Conservation (phyloP, 768 basidiomycete species). For the Pleurotus eryngii region DNA sequence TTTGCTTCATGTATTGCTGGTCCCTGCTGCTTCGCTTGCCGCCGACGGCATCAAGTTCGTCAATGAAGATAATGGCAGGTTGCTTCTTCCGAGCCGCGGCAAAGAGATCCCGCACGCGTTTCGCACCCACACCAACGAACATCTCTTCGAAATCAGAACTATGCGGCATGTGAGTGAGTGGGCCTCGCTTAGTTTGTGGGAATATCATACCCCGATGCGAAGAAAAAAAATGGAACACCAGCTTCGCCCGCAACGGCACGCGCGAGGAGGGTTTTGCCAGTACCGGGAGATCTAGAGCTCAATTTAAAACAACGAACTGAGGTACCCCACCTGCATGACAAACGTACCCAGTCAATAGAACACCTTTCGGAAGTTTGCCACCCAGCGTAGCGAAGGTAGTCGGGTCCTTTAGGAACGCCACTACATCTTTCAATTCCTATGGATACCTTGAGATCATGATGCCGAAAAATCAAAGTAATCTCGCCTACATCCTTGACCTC, state of each 20-base stretch:
- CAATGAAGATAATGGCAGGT: conserved; percentile 98
- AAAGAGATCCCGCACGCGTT: conserved; percentile 93
- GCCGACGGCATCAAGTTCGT: conserved; percentile 93
- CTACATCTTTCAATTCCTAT: conserved; percentile 90
- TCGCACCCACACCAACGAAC: conserved; percentile 94
- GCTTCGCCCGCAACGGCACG: conserved; percentile 97
- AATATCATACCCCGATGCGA: conserved; percentile 76
- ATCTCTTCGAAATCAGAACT: conserved; percentile 97
- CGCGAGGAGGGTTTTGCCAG: conserved; percentile 98
- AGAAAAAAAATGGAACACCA: conserved; percentile 97
- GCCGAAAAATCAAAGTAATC: not conserved
- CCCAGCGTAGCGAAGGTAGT: conserved; percentile 86
- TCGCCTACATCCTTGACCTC: conserved; percentile 86
- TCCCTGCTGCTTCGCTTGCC: conserved; percentile 82
- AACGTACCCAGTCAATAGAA: conserved; percentile 75
- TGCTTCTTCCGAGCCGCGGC: conserved; percentile 90
- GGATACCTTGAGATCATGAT: conserved; percentile 9
- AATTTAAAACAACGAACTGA: too few relatives aligned
- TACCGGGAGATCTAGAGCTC: conserved; percentile 66
- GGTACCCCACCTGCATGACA: not conserved
- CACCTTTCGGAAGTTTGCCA: conserved; percentile 92
- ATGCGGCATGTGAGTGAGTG: conserved; percentile 6
- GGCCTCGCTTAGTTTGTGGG: conserved; percentile 1
- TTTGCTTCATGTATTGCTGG: conserved; percentile 90
- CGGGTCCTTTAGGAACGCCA: conserved; percentile 94